Percentiles rank a stretch among this genome's conserved stretches.
phyloP scores from a whole-genome alignment of 257 asterid species.

The Solanum chilense region DNA sequence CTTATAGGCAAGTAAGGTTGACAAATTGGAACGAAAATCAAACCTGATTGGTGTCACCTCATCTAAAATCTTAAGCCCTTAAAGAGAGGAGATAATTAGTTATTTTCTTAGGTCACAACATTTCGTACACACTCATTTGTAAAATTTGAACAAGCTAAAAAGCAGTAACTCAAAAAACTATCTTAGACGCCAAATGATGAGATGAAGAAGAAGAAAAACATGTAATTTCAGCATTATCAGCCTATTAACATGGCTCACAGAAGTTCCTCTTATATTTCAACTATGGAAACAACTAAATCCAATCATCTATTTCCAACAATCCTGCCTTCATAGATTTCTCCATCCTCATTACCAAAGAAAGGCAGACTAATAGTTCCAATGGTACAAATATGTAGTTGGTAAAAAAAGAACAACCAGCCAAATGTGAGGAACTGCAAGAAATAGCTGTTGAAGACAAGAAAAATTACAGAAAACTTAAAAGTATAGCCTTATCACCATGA shows the following conservation, averaged over 20 bases:
- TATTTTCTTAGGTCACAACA: not conserved
- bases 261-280: not conserved
- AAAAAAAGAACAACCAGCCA: not conserved
- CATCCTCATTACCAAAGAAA: not conserved
- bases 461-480: not conserved
- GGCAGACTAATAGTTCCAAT: not conserved
- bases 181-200: not conserved
- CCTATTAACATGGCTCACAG: not conserved
- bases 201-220: not conserved
- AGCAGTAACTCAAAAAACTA: not conserved
- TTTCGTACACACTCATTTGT: not conserved
- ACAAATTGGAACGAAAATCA: not conserved
- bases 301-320: not conserved
- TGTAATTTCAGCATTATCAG: not conserved
- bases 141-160: not conserved
- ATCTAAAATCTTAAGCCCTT: not conserved
- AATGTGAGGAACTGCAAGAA: not conserved
- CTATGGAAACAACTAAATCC: not conserved
- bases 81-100: not conserved
- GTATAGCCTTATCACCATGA: not conserved
- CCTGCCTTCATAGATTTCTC: not conserved
- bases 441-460: not conserved
- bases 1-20: not conserved
- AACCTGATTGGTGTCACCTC: not conserved
- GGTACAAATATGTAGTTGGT: not conserved